Evolutionary conservation across 345 rosid species (phyloP).

Genomic region (Linum tenue): DNA sequence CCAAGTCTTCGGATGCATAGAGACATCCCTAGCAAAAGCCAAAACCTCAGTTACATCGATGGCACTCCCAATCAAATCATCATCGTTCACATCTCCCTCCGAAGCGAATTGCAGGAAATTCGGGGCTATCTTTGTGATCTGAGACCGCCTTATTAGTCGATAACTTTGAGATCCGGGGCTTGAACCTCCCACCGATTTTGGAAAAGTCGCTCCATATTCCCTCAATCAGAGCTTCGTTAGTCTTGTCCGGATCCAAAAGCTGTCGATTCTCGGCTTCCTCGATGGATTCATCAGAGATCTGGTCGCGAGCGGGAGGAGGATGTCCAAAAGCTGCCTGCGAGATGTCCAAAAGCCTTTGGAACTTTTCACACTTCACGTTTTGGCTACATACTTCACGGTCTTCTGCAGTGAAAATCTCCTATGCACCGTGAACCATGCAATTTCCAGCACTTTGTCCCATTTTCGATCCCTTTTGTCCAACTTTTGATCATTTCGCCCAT

Average conservation of each 20-base stretch:
- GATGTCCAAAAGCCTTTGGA: too few relatives aligned
- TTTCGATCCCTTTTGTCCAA: too few relatives aligned
- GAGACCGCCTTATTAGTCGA: constrained; percentile 54
- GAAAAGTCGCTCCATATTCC: constrained; percentile 63
- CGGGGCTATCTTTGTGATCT: constrained; percentile 52
- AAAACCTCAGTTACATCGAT: constrained; percentile 74
- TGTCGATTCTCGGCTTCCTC: not conserved
- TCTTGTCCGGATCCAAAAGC: constrained; percentile 19
- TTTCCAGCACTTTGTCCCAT: too few relatives aligned
- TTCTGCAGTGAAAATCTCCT: too few relatives aligned
- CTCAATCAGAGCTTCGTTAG: constrained; percentile 36
- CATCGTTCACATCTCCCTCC: constrained; percentile 33
- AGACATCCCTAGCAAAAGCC: constrained; percentile 63
- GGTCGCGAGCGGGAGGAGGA: constrained; percentile 6
- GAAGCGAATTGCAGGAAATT: constrained; percentile 47
- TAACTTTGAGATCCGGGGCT: constrained; percentile 51
- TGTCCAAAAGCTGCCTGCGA: too few relatives aligned
- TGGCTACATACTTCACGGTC: too few relatives aligned
- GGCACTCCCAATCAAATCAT: constrained; percentile 36
- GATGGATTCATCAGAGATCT: constrained; percentile 14
- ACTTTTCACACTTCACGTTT: too few relatives aligned
- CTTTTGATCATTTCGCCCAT: too few relatives aligned
- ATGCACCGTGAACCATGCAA: too few relatives aligned
- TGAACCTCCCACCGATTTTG: constrained; percentile 55
- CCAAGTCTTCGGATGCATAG: constrained; percentile 98